phyloP scores from a whole-genome alignment of 805 yeast species.

The Candida taoyuanica region DNA sequence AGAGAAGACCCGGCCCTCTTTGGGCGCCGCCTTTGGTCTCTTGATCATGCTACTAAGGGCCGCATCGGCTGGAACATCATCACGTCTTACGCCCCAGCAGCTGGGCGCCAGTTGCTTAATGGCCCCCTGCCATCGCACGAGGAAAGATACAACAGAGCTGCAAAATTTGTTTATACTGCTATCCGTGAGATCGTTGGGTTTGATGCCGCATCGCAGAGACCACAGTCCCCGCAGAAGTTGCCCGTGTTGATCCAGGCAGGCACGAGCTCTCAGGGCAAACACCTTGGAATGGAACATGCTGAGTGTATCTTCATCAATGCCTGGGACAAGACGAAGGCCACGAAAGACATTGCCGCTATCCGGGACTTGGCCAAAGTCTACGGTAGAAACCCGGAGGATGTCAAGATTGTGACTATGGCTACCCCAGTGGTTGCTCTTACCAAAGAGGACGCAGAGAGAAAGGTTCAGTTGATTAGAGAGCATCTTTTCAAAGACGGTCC shows the following conservation, averaged over 20 bases:
- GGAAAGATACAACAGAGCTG: constrained; percentile 38
- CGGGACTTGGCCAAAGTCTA: constrained; percentile 32
- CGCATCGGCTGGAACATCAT: constrained; percentile 48
- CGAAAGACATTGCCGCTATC: constrained; percentile 29
- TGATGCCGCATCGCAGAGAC: constrained; percentile 36
- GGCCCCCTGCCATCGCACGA: constrained; percentile 36
- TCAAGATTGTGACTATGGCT: constrained; percentile 36
- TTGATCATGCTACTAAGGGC: constrained; percentile 42
- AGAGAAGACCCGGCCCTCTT: constrained; percentile 43
- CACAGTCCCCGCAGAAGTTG: constrained; percentile 38
- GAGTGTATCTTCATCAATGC: constrained; percentile 37
- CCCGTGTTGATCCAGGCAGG: constrained; percentile 45
- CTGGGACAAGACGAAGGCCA: constrained; percentile 31
- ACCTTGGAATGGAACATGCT: constrained; percentile 41
- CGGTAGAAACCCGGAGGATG: constrained; percentile 35
- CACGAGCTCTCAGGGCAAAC: constrained; percentile 38
- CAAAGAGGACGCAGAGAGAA: constrained; percentile 37
- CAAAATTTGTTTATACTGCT: constrained; percentile 39
- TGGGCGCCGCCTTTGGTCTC: constrained; percentile 40
- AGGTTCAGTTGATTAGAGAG: constrained; percentile 30
- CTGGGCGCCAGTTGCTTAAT: constrained; percentile 38
- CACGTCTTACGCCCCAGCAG: constrained; percentile 39
- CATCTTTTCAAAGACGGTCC: constrained; percentile 39
- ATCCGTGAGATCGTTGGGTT: constrained; percentile 39
- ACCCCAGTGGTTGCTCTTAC: constrained; percentile 37